Conservation (phyloP, 2,329 filamentous ascomycete species). For the Xylaria digitata region DNA sequence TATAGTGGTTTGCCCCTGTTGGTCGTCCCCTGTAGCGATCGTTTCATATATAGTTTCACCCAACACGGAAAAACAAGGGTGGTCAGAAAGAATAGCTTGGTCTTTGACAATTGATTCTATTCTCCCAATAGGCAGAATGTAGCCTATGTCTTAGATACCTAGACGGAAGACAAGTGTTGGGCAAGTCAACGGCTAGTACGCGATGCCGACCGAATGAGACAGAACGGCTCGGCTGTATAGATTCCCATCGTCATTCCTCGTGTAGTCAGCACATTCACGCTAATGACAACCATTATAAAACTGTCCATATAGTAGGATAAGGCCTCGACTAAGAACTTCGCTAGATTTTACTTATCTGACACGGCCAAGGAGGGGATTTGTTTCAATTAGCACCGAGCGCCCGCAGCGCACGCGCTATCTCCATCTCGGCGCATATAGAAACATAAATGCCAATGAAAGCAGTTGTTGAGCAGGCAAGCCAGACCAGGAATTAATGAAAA, state of each 20-base stretch:
- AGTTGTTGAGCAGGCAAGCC: neutral
- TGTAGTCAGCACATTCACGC: neutral
- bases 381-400: conserved; percentile 27
- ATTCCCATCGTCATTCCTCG: neutral
- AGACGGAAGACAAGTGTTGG: neutral
- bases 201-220: conserved; percentile 16
- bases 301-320: neutral
- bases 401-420: neutral
- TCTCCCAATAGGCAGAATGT: conserved; percentile 14
- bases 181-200: conserved; percentile 1
- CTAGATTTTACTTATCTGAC: conserved; percentile 5
- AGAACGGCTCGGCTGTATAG: conserved; percentile 3
- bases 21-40: conserved; percentile 26
- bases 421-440: neutral
- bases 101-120: neutral
- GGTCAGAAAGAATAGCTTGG: conserved; percentile 12
- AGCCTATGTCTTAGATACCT: neutral
- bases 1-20: conserved; percentile 23
- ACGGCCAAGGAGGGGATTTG: conserved; percentile 24
- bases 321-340: conserved; percentile 1
- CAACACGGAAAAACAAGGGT: conserved; percentile 26
- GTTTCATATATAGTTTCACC: conserved; percentile 39
- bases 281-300: neutral
- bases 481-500: neutral
- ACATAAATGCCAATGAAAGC: neutral